A percentile compares a stretch with the other conserved stretches of the same genome.
Conservation (phyloP, 2,329 filamentous ascomycete genomes). For the Didymella sp. region DNA sequence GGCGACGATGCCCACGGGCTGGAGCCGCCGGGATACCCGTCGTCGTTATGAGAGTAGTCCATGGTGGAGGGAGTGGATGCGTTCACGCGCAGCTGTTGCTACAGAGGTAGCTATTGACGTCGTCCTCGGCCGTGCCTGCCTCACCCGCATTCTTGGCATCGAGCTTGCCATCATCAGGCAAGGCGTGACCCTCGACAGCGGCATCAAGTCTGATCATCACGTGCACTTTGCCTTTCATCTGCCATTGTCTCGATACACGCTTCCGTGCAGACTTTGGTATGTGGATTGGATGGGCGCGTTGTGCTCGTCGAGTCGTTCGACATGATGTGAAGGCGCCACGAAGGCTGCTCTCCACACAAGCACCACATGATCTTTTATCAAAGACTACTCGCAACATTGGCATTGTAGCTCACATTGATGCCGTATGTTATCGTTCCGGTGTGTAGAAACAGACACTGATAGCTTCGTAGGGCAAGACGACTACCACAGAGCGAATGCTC, state of each 20-base stretch:
- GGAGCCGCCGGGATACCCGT: slow-evolving; percentile 62
- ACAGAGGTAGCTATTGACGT: slow-evolving; percentile 25
- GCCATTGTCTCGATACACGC: slow-evolving; percentile 14
- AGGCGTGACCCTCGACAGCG: slow-evolving; percentile 34
- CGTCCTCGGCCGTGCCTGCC: slow-evolving; percentile 13
- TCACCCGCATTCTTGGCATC: slow-evolving; percentile 24
- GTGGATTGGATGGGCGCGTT: slow-evolving; percentile 44
- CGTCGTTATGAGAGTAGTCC: slow-evolving; percentile 70
- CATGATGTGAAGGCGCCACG: slow-evolving; percentile 40
- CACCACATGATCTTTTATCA: slow-evolving; percentile 51
- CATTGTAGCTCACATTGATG: slow-evolving; percentile 98
- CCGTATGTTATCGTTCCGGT: slow-evolving; percentile 58
- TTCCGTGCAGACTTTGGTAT: slow-evolving; percentile 37
- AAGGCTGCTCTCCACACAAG: slow-evolving; percentile 40
- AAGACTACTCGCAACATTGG: slow-evolving; percentile 93
- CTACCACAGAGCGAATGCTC: slow-evolving; percentile 98
- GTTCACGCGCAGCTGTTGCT: slow-evolving; percentile 26
- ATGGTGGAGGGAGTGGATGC: slow-evolving; percentile 53
- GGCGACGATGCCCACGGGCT: slow-evolving; percentile 72
- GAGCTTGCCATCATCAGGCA: slow-evolving; percentile 36
- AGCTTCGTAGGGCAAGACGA: slow-evolving; percentile 78
- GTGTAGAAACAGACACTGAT: slow-evolving; percentile 4
- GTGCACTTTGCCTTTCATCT: slow-evolving; percentile 23
- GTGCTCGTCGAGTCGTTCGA: slow-evolving; percentile 44
- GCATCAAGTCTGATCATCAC: slow-evolving; percentile 31